Percentiles rank a stretch among this genome's conserved stretches.
Evolutionary conservation across 768 basidiomycete species (phyloP).

Genomic region (Pulveroboletus ravenelii): DNA sequence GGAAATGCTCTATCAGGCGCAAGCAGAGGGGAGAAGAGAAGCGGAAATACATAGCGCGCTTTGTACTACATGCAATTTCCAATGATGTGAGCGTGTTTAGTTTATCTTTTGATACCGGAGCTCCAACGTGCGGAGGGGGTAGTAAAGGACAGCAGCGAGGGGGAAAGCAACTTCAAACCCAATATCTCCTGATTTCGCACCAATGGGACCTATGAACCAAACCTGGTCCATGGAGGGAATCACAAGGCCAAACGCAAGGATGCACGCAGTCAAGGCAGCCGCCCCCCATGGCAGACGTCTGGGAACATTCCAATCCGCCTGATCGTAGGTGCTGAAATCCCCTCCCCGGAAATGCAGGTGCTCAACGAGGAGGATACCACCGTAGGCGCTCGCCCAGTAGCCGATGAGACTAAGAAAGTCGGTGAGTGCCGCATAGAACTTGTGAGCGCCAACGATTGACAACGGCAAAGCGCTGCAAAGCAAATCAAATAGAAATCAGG

Average conservation of each 20-base stretch:
- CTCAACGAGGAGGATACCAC: conserved; percentile 56
- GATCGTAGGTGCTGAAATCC: conserved; percentile 45
- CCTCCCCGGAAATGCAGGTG: conserved; percentile 60
- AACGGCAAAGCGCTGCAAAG: conserved; percentile 55
- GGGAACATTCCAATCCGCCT: conserved; percentile 48
- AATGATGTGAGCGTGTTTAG: conserved; percentile 5
- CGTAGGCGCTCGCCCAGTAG: conserved; percentile 58
- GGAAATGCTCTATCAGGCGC: background rate
- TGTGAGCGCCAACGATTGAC: conserved; percentile 63
- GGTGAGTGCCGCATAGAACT: conserved; percentile 59
- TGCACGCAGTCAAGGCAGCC: conserved; percentile 52
- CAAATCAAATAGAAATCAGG: conserved; percentile 5
- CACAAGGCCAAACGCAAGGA: conserved; percentile 50
- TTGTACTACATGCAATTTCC: conserved; percentile 9
- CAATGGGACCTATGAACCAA: conserved; percentile 70
- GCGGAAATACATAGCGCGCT: conserved; percentile 1
- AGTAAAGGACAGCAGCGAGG: conserved; percentile 44
- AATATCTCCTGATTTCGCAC: conserved; percentile 60
- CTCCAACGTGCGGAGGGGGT: conserved; percentile 52
- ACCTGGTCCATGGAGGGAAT: conserved; percentile 67
- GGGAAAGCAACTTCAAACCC: conserved; percentile 61
- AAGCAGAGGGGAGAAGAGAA: background rate
- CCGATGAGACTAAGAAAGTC: conserved; percentile 68
- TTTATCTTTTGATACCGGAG: conserved; percentile 29
- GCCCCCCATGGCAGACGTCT: conserved; percentile 54